A percentile compares a stretch with the other conserved stretches of the same genome.
These are phyloP conservation scores for Colletotrichum zoysiae DNA, from an alignment of 2,329 filamentous ascomycete genomes.

Conservation along the genomic window DNA sequence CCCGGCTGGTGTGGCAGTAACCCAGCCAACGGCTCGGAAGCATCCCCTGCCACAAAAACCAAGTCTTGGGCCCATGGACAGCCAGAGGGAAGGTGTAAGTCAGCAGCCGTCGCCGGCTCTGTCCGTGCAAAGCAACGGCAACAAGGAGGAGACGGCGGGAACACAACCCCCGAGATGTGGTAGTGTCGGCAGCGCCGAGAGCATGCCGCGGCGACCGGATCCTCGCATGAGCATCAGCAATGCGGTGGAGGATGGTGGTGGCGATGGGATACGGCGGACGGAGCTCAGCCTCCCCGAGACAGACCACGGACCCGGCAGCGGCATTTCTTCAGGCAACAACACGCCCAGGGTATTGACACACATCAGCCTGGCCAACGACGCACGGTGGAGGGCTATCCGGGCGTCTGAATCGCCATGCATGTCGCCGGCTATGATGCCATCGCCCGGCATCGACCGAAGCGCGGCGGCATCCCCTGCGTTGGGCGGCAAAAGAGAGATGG, in stretches of 20 bases:
- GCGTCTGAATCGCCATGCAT: constrained; percentile 33
- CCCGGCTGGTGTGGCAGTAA: background rate
- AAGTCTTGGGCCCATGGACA: background rate
- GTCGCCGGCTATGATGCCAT: constrained; percentile 1
- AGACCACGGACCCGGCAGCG: background rate
- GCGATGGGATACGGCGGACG: background rate
- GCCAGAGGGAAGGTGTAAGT: background rate
- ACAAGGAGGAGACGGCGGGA: background rate
- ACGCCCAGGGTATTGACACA: constrained; percentile 25
- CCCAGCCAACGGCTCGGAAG: background rate
- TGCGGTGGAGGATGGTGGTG: constrained; percentile 18
- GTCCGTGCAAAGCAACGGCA: constrained; percentile 1
- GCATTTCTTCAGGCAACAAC: constrained; percentile 17
- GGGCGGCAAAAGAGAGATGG: constrained; percentile 11
- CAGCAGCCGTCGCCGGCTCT: constrained; percentile 23
- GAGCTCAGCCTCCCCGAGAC: background rate
- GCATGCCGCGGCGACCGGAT: constrained; percentile 23
- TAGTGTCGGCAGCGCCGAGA: constrained; percentile 21
- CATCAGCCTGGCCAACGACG: constrained; percentile 16
- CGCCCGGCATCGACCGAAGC: constrained; percentile 21
- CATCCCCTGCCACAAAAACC: constrained; percentile 16
- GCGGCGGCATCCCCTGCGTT: constrained; percentile 26
- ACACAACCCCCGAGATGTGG: background rate
- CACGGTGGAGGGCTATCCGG: constrained; percentile 37
- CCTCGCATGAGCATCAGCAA: constrained; percentile 38